phyloP scores from a whole-genome alignment of 768 basidiomycete genomes.

The Mycena chlorophos region DNA sequence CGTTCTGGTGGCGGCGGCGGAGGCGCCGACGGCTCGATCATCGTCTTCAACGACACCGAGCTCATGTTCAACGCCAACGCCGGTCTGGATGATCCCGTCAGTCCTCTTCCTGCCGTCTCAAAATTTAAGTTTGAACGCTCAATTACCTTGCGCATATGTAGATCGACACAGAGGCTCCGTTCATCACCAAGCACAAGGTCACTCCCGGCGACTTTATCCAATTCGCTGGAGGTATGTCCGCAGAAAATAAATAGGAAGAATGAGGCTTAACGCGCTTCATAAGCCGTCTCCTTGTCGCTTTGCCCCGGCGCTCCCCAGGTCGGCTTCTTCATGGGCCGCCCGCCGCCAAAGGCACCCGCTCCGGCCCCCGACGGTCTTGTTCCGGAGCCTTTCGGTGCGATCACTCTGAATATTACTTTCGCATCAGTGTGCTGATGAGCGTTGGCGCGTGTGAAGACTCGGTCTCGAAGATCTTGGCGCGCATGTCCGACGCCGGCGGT shows the following conservation, averaged over 20 bases:
- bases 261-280: too few relatives aligned
- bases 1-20: constrained; percentile 6
- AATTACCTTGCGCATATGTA: neutral
- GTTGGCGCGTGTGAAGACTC: too few relatives aligned
- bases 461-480: constrained; percentile 20
- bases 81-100: constrained; percentile 31
- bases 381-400: constrained; percentile 21
- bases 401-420: neutral
- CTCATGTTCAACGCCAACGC: constrained; percentile 29
- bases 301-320: constrained; percentile 35
- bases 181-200: constrained; percentile 23
- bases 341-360: constrained; percentile 15
- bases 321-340: constrained; percentile 32
- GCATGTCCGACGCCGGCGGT: constrained; percentile 25
- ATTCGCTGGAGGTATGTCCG: constrained; percentile 25
- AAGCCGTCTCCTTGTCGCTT: constrained; percentile 29
- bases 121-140: neutral
- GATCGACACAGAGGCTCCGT: constrained; percentile 22
- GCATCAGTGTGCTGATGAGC: too few relatives aligned
- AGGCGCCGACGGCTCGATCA: constrained; percentile 35
- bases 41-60: constrained; percentile 33
- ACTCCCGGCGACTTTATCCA: constrained; percentile 34
- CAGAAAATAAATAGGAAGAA: too few relatives aligned
- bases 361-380: constrained; percentile 20
- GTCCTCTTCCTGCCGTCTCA: neutral